Percentiles rank a stretch among this genome's conserved stretches.
These are phyloP conservation scores for Fraxinus xanthoxyloides DNA, from an alignment of 305 asterid genomes.

Conservation along the genomic window DNA sequence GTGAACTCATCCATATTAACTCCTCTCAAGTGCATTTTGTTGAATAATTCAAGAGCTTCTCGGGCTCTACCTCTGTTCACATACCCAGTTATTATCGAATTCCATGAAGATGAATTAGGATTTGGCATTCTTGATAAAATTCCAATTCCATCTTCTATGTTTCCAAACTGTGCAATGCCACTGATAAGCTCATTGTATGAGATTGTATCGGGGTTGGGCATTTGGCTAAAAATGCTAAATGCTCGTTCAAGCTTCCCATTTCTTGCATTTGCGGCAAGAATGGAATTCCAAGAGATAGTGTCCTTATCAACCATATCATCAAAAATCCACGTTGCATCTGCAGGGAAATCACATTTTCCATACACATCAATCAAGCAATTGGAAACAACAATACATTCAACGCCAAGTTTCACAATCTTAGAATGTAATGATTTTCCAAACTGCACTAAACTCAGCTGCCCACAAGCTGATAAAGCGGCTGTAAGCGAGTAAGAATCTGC, in stretches of 20 bases:
- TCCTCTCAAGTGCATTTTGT: slow-evolving; percentile 49
- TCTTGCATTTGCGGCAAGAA: slow-evolving; percentile 70
- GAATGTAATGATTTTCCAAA: slow-evolving; percentile 55
- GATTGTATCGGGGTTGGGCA: slow-evolving; percentile 63
- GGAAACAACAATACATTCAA: slow-evolving; percentile 40
- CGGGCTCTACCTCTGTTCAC: slow-evolving; percentile 49
- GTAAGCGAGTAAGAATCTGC: slow-evolving; percentile 68
- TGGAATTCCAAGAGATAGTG: slow-evolving; percentile 60
- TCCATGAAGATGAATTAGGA: slow-evolving; percentile 86
- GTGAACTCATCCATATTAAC: slow-evolving; percentile 67
- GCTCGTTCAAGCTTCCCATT: slow-evolving; percentile 59
- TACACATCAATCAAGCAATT: slow-evolving; percentile 82
- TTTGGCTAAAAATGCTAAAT: slow-evolving; percentile 32
- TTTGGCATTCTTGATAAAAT: slow-evolving; percentile 42
- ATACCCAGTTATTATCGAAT: slow-evolving; percentile 69
- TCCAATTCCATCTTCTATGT: slow-evolving; percentile 52
- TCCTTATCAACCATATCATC: slow-evolving; percentile 43
- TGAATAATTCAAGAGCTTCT: slow-evolving; percentile 52
- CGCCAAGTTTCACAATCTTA: slow-evolving; percentile 41
- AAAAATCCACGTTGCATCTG: slow-evolving; percentile 48
- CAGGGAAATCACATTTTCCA: slow-evolving; percentile 58
- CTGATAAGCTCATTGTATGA: slow-evolving; percentile 65
- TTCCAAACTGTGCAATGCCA: slow-evolving; percentile 66
- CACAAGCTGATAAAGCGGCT: slow-evolving; percentile 63
- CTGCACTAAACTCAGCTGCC: slow-evolving; percentile 40